phyloP scores from a whole-genome alignment of 176 grass and related monocot species.

The Saccharum officinarum region DNA sequence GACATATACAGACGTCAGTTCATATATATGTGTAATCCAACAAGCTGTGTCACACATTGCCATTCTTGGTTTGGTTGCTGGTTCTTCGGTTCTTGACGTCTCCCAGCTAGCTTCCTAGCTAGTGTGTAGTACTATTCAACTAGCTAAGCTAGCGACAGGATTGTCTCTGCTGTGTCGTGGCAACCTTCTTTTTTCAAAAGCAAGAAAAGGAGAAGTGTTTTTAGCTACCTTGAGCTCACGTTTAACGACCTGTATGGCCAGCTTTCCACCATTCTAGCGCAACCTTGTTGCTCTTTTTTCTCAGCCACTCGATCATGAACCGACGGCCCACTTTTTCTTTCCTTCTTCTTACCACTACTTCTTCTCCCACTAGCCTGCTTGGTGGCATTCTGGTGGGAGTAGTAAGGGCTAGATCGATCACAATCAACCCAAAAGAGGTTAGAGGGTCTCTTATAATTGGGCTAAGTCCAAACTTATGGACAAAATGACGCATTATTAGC shows the following conservation, averaged over 20 bases:
- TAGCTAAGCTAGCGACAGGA: constrained; percentile 8
- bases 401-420: neutral
- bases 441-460: neutral
- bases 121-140: neutral
- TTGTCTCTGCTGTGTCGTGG: neutral
- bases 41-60: neutral
- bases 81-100: neutral
- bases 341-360: neutral
- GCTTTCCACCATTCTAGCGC: neutral
- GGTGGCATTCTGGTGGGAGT: neutral
- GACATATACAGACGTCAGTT: neutral
- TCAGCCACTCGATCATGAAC: neutral
- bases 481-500: neutral
- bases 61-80: neutral
- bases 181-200: neutral
- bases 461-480: neutral
- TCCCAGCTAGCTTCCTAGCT: neutral
- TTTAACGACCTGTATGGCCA: neutral
- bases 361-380: neutral
- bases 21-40: neutral
- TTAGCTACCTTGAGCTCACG: neutral
- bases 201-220: neutral
- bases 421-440: neutral
- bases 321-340: neutral
- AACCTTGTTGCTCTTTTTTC: neutral